A percentile compares a stretch with the other conserved stretches of the same genome.
Conservation (phyloP, 192 early-diverging fungal genomes). For the Chytriomyces confervae region DNA sequence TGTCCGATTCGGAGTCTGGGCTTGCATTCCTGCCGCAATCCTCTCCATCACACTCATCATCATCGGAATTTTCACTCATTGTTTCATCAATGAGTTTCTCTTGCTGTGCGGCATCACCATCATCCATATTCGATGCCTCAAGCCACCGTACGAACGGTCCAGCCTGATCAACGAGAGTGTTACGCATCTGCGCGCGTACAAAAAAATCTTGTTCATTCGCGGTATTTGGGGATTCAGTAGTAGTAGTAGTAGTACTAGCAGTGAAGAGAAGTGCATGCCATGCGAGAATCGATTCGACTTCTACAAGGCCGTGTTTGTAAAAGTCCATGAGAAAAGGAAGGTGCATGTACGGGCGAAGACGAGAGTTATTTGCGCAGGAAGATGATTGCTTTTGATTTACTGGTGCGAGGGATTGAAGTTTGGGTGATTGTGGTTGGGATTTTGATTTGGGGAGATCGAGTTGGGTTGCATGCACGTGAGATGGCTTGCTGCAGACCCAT, state of each 20-base stretch:
- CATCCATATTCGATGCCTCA: not conserved
- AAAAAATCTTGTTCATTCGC: too few species aligned
- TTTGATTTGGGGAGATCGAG: too few species aligned
- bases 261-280: not conserved
- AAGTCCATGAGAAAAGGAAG: not conserved
- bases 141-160: not conserved
- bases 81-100: constrained; percentile 4
- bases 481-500: not conserved
- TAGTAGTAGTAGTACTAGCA: too few species aligned
- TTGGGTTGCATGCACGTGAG: not conserved
- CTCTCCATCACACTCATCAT: constrained; percentile 5
- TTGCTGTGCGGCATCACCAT: not conserved
- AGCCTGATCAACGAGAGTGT: not conserved
- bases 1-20: too few species aligned
- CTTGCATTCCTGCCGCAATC: not conserved
- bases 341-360: not conserved
- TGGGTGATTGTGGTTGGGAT: too few species aligned
- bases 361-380: not conserved
- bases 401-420: too few species aligned
- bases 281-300: not conserved
- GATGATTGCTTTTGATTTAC: too few species aligned
- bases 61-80: not conserved
- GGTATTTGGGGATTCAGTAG: too few species aligned
- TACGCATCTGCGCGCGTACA: not conserved
- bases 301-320: not conserved